Evolutionary conservation across 2,329 filamentous ascomycete genomes (phyloP), one percentile per base, ranked within the genome.

Genomic region (Fusarium pseudoanthophilum): DNA sequence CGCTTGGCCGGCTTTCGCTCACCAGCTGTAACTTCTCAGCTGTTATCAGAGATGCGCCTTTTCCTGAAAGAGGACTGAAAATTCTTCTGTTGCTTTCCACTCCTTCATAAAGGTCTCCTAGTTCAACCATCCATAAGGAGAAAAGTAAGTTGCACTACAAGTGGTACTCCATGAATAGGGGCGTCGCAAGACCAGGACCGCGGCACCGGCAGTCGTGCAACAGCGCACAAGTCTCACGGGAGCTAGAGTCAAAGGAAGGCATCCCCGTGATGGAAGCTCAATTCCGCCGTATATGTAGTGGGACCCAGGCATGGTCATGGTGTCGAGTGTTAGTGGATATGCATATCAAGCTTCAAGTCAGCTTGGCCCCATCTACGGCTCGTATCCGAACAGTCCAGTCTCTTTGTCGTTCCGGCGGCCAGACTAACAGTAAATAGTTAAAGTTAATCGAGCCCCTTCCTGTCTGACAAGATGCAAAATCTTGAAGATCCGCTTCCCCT

Each of bases 141-240:
- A 57, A 32, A 67, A 36, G 42, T 51, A 60, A 60, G 43, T 51
- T 18, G 43, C 36, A 55, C 36, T 68, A 63, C 71, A 67, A 67
- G 53, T 67, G 70, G 70, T 46, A 60, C 60, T 63, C 43, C 11
- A 34, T 24, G 26, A 58, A 62, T 45, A 57, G 62, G 67, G 71
- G 66, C 48, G 61, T 66, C 43, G 60, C 36, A 45, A 60, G 45
- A 76, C 72, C 64, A 71, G 20, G 43, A 39, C 53, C 67, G 71
- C 64, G 67, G 71, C 36, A 51, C 68, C 71, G 71, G 71, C 51
- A 73, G 32, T 69, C 52, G 55, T 74, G 56, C 71, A 45, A 72
- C 56, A 45, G 56, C 40, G 63, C 40, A 61, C 56, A 60, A 56
- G 14, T 60, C 45, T 64, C 26, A 40, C 64, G 67, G 59, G 60